Conservation (phyloP, 352 stramenopile genomes). For the Aphanomyces cochlioides region DNA sequence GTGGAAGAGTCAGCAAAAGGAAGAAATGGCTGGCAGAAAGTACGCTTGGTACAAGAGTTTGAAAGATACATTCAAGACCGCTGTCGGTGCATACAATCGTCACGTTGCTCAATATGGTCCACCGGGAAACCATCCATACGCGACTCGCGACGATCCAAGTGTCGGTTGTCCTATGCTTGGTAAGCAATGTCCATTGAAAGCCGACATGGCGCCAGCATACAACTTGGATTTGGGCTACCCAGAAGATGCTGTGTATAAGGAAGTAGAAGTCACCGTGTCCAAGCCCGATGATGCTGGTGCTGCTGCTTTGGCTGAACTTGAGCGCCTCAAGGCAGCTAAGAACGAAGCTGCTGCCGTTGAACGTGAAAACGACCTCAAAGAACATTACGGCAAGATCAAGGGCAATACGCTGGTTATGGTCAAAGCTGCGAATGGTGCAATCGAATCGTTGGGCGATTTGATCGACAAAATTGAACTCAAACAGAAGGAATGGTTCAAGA, state of each 20-base stretch:
- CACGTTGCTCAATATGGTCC: slow-evolving; percentile 89
- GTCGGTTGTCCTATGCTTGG: slow-evolving; percentile 84
- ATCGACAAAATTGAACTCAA: slow-evolving; percentile 67
- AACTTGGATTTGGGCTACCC: slow-evolving; percentile 76
- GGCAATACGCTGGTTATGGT: slow-evolving; percentile 61
- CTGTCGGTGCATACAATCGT: slow-evolving; percentile 86
- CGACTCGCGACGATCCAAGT: slow-evolving; percentile 62
- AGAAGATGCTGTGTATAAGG: slow-evolving; percentile 74
- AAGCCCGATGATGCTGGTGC: slow-evolving; percentile 66
- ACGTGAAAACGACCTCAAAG: slow-evolving; percentile 63
- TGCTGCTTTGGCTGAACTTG: slow-evolving; percentile 58
- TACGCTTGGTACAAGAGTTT: slow-evolving; percentile 90
- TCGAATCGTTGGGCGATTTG: slow-evolving; percentile 67
- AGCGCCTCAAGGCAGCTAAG: slow-evolving; percentile 57
- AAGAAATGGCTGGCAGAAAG: slow-evolving; percentile 91
- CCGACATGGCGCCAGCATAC: slow-evolving; percentile 71
- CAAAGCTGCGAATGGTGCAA: slow-evolving; percentile 61
- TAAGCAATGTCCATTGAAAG: slow-evolving; percentile 89
- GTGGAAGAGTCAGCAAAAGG: slow-evolving; percentile 85
- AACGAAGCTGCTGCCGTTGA: slow-evolving; percentile 47
- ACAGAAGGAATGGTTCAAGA: slow-evolving; percentile 75
- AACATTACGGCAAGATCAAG: slow-evolving; percentile 80
- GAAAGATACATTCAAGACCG: slow-evolving; percentile 91
- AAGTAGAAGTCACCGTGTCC: slow-evolving; percentile 62
- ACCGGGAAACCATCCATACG: slow-evolving; percentile 83